These are phyloP conservation scores for Podospora fimiseda DNA, from an alignment of 495 filamentous ascomycete genomes.

Conservation along the genomic window DNA sequence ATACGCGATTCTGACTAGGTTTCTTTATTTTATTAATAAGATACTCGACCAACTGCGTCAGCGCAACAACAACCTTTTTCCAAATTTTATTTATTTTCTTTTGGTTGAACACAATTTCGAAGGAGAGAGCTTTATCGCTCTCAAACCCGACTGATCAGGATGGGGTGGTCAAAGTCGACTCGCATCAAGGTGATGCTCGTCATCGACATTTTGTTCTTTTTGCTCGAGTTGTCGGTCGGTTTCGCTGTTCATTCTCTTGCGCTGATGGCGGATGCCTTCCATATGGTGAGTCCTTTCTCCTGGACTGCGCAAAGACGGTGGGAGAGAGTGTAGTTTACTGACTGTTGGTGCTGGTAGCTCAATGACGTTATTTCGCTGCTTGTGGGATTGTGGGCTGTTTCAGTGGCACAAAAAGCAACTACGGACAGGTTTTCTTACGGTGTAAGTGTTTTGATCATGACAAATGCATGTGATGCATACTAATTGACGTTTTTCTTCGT, in stretches of 20 bases:
- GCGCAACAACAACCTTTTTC: too few species aligned
- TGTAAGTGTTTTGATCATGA: conserved; percentile 44
- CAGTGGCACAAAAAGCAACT: conserved; percentile 69
- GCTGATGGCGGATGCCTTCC: conserved; percentile 92
- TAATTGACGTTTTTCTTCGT: conserved; percentile 25
- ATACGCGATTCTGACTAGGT: too few species aligned
- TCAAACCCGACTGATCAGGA: conserved; percentile 27
- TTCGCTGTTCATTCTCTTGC: conserved; percentile 85
- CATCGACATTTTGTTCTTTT: conserved; percentile 84
- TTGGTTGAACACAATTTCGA: not conserved
- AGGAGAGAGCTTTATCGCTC: not conserved
- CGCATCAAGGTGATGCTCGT: conserved; percentile 88
- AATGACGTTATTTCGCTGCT: conserved; percentile 94
- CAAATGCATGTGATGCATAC: not conserved
- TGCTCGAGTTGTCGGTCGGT: conserved; percentile 79
- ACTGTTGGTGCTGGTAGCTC: conserved; percentile 44
- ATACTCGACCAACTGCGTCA: too few species aligned
- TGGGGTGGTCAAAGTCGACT: conserved; percentile 89
- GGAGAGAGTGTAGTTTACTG: not conserved
- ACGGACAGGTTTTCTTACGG: conserved; percentile 93
- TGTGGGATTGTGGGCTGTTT: conserved; percentile 93
- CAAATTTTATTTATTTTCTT: too few species aligned
- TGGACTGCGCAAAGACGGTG: not conserved
- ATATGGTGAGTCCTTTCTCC: conserved; percentile 67
- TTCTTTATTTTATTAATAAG: too few species aligned